These are phyloP conservation scores for Tephrocybe rancida DNA, from an alignment of 768 basidiomycete genomes.

Conservation along the genomic window DNA sequence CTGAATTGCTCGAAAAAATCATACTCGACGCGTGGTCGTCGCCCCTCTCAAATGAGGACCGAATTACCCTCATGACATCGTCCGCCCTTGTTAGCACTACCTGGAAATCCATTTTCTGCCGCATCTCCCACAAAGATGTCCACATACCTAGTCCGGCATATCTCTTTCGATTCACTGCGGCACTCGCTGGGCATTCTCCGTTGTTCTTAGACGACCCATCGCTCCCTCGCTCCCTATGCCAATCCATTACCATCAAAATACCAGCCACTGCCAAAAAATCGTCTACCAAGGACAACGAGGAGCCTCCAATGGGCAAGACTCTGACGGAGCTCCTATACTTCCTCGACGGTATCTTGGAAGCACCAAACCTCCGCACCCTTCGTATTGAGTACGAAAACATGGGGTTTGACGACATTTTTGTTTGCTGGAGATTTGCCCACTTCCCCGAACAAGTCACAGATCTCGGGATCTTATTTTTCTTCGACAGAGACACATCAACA, in stretches of 20 bases:
- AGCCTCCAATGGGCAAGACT: conserved; percentile 16
- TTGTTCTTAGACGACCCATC: neutral
- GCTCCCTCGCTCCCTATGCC: conserved; percentile 2
- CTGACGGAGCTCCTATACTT: conserved; percentile 22
- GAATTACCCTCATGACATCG: conserved; percentile 30
- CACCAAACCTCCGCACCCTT: conserved; percentile 23
- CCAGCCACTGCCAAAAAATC: neutral
- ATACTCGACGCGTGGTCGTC: conserved; percentile 31
- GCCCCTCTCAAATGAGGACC: conserved; percentile 26
- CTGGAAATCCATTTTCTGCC: conserved; percentile 30
- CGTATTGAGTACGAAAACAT: conserved; percentile 21
- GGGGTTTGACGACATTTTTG: conserved; percentile 22
- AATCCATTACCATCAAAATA: conserved; percentile 15
- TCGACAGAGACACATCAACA: neutral
- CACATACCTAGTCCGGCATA: conserved; percentile 32
- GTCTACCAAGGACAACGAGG: neutral
- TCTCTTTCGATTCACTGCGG: conserved; percentile 11
- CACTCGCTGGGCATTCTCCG: conserved; percentile 9
- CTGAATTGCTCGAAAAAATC: conserved; percentile 21
- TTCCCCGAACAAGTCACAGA: conserved; percentile 20
- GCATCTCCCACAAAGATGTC: conserved; percentile 30
- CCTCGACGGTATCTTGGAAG: conserved; percentile 16
- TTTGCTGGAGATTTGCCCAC: conserved; percentile 19
- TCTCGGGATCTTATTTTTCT: conserved; percentile 21
- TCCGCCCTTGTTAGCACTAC: conserved; percentile 28